Conservation (phyloP, 257 asterid genomes). For the Schizonepeta tenuifolia region DNA sequence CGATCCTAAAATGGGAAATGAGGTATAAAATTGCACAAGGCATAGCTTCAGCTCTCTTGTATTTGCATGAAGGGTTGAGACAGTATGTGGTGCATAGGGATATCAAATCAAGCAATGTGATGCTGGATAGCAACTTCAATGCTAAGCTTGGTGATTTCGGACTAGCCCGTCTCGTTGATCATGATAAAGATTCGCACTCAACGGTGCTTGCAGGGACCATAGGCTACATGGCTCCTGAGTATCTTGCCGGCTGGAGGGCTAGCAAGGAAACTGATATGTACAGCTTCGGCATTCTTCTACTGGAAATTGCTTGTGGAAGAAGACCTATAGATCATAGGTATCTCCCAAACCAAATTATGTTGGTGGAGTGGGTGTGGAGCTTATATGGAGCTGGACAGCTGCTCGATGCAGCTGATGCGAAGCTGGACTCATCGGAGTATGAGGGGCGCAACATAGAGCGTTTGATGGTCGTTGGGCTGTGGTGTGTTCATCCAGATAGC, state of each 20-base stretch:
- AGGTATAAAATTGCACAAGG: neutral
- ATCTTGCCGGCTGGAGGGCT: neutral
- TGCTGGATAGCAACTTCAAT: constrained; percentile 6
- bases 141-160: constrained; percentile 9
- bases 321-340: neutral
- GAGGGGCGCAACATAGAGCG: constrained; percentile 24
- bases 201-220: constrained; percentile 1
- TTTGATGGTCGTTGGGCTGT: constrained; percentile 41
- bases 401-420: constrained; percentile 32
- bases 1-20: neutral
- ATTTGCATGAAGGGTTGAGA: neutral
- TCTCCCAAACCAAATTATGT: neutral
- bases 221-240: neutral
- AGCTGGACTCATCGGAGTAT: neutral
- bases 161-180: constrained; percentile 8
- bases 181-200: neutral
- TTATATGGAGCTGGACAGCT: constrained; percentile 33
- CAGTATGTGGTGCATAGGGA: constrained; percentile 11
- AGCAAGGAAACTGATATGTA: neutral
- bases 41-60: constrained; percentile 1
- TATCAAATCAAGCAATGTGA: neutral
- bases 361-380: constrained; percentile 35
- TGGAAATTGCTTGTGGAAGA: neutral
- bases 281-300: neutral
- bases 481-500: constrained; percentile 46